Conservation (phyloP, 345 rosid genomes). For the Eucalyptus sp. region DNA sequence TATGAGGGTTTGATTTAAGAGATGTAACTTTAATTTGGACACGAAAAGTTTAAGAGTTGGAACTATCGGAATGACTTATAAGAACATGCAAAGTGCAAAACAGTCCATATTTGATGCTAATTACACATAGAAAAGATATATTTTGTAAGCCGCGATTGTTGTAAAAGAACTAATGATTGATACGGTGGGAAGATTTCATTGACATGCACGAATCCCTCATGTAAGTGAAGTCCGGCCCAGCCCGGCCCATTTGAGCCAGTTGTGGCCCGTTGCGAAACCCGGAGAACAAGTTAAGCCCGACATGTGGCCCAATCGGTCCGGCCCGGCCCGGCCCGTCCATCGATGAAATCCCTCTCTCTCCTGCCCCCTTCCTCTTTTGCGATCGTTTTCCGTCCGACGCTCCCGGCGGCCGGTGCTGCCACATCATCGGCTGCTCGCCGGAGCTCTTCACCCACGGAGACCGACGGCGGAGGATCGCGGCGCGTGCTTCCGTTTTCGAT, state of each 20-base stretch:
- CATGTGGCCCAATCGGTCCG: background rate
- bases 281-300: background rate
- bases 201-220: too few relatives aligned
- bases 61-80: background rate
- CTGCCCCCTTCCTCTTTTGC: background rate
- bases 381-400: background rate
- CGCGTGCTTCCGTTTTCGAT: background rate
- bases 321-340: background rate
- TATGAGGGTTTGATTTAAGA: too few relatives aligned
- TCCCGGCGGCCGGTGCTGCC: background rate
- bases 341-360: background rate
- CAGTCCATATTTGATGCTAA: background rate
- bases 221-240: too few relatives aligned
- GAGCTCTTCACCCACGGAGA: background rate
- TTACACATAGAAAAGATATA: too few relatives aligned
- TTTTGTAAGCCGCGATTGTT: background rate
- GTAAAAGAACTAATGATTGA: background rate
- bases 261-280: background rate
- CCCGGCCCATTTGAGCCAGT: background rate
- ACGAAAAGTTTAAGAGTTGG: too few relatives aligned
- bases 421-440: background rate
- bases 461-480: background rate
- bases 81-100: too few relatives aligned
- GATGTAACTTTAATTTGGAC: rapidly evolving
- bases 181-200: too few relatives aligned